phyloP scores from a whole-genome alignment of 2,329 filamentous ascomycete genomes.

The Aspergillus amoenus region DNA sequence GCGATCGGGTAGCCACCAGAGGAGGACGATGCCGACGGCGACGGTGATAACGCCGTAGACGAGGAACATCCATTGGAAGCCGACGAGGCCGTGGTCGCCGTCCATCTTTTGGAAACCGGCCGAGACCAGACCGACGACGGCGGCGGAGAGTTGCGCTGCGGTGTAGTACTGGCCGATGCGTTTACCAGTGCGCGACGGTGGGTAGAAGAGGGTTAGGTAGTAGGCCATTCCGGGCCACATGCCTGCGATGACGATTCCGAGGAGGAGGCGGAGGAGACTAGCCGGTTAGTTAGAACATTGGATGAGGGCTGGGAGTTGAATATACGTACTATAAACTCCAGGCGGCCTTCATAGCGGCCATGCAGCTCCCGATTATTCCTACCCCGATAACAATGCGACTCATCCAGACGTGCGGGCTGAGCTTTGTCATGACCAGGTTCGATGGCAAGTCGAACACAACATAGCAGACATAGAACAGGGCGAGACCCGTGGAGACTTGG shows the following conservation, averaged over 20 bases:
- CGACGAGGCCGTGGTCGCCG: slow-evolving; percentile 69
- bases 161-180: slow-evolving; percentile 89
- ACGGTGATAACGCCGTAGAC: slow-evolving; percentile 77
- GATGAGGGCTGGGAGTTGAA: not conserved
- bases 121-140: slow-evolving; percentile 84
- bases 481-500: slow-evolving; percentile 79
- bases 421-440: slow-evolving; percentile 81
- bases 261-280: slow-evolving; percentile 72
- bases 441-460: slow-evolving; percentile 87
- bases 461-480: slow-evolving; percentile 90
- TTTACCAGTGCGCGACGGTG: slow-evolving; percentile 80
- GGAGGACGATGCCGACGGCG: slow-evolving; percentile 67
- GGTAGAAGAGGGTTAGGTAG: slow-evolving; percentile 89
- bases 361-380: slow-evolving; percentile 78
- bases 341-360: slow-evolving; percentile 75
- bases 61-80: slow-evolving; percentile 73
- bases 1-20: slow-evolving; percentile 90
- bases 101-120: slow-evolving; percentile 93
- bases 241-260: slow-evolving; percentile 84
- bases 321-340: slow-evolving; percentile 75
- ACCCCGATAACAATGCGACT: slow-evolving; percentile 85
- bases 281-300: not conserved
- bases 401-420: slow-evolving; percentile 89
- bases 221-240: slow-evolving; percentile 97
- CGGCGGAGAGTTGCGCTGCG: slow-evolving; percentile 82